phyloP scores from a whole-genome alignment of 805 yeast genomes.

The Candida taoyuanica region DNA sequence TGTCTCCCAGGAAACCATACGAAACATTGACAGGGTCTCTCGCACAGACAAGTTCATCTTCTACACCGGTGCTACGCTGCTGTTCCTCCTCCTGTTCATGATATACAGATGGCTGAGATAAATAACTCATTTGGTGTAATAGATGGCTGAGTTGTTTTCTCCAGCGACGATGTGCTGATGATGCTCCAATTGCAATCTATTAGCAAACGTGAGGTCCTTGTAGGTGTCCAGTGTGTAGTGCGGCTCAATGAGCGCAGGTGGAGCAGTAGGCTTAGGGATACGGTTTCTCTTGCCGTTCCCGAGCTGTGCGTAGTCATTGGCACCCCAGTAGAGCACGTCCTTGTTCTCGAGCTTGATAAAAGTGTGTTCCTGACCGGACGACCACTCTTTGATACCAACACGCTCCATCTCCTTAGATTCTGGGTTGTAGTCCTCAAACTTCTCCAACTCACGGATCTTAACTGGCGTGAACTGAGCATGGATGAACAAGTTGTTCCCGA shows the following conservation, averaged over 20 bases:
- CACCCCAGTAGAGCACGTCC: conserved; percentile 79
- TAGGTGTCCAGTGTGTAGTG: conserved; percentile 26
- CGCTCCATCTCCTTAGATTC: conserved; percentile 33
- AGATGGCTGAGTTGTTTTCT: conserved; percentile 55
- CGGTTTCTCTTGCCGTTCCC: conserved; percentile 77
- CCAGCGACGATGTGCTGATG: conserved; percentile 64
- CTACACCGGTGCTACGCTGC: conserved; percentile 62
- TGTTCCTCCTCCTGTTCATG: conserved; percentile 62
- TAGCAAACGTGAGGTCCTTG: conserved; percentile 33
- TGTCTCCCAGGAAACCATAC: conserved; percentile 78
- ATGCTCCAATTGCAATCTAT: conserved; percentile 44
- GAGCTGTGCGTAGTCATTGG: conserved; percentile 74
- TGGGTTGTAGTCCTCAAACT: conserved; percentile 54
- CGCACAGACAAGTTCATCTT: conserved; percentile 84
- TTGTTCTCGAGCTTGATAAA: conserved; percentile 55
- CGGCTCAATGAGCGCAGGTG: conserved; percentile 61
- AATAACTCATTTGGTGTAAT: conserved; percentile 35
- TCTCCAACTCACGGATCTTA: conserved; percentile 37
- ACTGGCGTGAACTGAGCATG: conserved; percentile 72
- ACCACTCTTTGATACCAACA: conserved; percentile 47
- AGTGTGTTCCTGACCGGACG: conserved; percentile 62
- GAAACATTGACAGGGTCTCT: conserved; percentile 74
- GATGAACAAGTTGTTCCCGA: conserved; percentile 71
- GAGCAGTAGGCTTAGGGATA: conserved; percentile 44
- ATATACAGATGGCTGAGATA: conserved; percentile 61